These are phyloP conservation scores for Erucastrum elatum DNA, from an alignment of 345 rosid genomes.

Conservation along the genomic window DNA sequence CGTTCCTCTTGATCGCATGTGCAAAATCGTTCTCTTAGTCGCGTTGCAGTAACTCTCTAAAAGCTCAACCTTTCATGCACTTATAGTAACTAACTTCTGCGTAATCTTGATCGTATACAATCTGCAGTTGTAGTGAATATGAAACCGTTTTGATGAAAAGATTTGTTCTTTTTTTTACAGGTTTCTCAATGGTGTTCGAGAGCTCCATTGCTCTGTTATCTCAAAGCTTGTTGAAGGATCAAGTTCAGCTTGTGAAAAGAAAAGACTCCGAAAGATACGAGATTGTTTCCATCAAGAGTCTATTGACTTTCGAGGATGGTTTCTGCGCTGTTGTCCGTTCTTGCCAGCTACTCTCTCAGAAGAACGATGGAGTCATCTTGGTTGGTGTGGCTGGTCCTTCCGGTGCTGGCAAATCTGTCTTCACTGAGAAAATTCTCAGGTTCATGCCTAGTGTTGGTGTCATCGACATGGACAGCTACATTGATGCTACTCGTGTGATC, in stretches of 20 bases:
- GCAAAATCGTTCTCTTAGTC: not conserved
- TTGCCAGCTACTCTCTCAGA: slow-evolving; percentile 83
- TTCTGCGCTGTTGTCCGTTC: slow-evolving; percentile 84
- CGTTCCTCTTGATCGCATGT: not conserved
- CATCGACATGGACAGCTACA: slow-evolving; percentile 89
- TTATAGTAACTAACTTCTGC: not conserved
- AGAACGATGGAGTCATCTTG: slow-evolving; percentile 80
- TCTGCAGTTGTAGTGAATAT: not conserved
- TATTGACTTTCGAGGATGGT: slow-evolving; percentile 87
- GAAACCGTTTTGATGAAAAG: not conserved
- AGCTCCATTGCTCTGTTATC: slow-evolving; percentile 62
- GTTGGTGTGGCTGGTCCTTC: slow-evolving; percentile 99
- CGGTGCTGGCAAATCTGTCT: slow-evolving; percentile 96
- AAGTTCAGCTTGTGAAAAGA: slow-evolving; percentile 70
- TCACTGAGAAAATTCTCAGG: slow-evolving; percentile 80
- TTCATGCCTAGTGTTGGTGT: slow-evolving; percentile 94
- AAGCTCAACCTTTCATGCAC: not conserved
- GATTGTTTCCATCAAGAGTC: slow-evolving; percentile 68
- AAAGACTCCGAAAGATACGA: slow-evolving; percentile 73
- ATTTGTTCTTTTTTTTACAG: not conserved
- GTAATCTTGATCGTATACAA: not conserved
- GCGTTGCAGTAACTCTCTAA: not conserved
- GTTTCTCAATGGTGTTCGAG: slow-evolving; percentile 59
- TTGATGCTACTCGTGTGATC: slow-evolving; percentile 74
- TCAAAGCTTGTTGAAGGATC: slow-evolving; percentile 81